phyloP scores from a whole-genome alignment of 1,284 basidiomycete genomes.

The Apiotrichum brassicae region DNA sequence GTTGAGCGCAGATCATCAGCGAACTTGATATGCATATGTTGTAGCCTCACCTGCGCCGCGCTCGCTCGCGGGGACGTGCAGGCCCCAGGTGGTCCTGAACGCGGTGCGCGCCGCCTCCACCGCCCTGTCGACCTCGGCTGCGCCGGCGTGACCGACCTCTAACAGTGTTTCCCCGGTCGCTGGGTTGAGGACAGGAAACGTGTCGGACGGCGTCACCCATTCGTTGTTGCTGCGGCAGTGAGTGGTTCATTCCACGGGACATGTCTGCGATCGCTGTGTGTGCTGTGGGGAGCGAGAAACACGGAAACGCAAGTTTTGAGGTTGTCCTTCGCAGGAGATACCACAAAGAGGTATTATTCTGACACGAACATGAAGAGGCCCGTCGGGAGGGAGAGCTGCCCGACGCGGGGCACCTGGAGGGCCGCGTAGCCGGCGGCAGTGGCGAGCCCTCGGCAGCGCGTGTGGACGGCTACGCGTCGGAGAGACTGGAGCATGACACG shows the following conservation, averaged over 20 bases:
- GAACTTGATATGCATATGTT: too few relatives aligned
- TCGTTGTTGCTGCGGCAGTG: conserved; percentile 36
- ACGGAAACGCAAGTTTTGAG: too few relatives aligned
- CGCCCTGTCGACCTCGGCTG: conserved; percentile 69
- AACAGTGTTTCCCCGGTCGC: conserved; percentile 54
- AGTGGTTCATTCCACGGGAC: not conserved
- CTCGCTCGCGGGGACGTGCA: conserved; percentile 73
- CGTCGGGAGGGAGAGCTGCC: conserved; percentile 59
- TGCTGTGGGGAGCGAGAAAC: too few relatives aligned
- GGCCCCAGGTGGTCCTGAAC: conserved; percentile 83
- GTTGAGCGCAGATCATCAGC: conserved; percentile 53
- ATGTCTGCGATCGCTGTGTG: too few relatives aligned
- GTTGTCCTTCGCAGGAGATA: too few relatives aligned
- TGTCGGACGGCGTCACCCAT: conserved; percentile 26
- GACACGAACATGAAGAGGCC: conserved; percentile 67
- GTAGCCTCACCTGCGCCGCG: conserved; percentile 54
- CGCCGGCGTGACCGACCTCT: conserved; percentile 30
- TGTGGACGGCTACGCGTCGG: not conserved
- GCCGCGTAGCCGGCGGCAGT: conserved; percentile 9
- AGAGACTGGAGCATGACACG: too few relatives aligned
- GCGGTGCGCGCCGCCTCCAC: conserved; percentile 73
- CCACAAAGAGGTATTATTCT: too few relatives aligned
- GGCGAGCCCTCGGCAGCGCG: not conserved
- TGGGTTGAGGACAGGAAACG: conserved; percentile 28
- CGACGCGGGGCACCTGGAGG: conserved; percentile 21